These are phyloP conservation scores for Tetradesmus obliquus DNA, from an alignment of 139 green algal genomes.

Conservation along the genomic window DNA sequence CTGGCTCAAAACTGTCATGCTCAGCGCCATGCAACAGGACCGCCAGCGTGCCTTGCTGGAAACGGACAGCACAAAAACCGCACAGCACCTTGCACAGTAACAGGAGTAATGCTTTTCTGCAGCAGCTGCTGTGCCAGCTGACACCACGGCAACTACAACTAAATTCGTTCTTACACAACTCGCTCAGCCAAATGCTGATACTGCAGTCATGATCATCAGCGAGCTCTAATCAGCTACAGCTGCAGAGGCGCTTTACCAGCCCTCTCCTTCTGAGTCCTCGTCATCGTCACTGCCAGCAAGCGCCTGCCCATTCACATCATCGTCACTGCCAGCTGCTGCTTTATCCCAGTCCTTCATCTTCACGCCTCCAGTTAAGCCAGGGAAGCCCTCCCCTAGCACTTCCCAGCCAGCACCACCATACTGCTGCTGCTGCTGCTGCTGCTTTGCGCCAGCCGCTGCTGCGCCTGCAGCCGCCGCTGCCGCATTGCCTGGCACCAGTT, in stretches of 20 bases:
- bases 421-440: conserved; percentile 31
- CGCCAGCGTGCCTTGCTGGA: too few species aligned
- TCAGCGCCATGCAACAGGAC: background rate
- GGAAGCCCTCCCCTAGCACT: conserved; percentile 79
- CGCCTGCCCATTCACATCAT: conserved; percentile 37
- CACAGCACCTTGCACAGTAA: background rate
- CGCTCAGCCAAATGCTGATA: background rate
- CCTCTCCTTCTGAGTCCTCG: conserved; percentile 10
- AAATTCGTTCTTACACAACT: background rate
- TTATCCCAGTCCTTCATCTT: conserved; percentile 95
- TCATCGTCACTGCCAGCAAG: conserved; percentile 32
- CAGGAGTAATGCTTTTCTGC: background rate
- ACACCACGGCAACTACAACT: background rate
- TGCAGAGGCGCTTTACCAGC: background rate
- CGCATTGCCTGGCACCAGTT: background rate
- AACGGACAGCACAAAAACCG: too few species aligned
- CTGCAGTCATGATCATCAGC: background rate
- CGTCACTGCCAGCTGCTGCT: conserved; percentile 48
- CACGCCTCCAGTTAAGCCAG: conserved; percentile 63
- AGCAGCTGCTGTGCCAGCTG: background rate
- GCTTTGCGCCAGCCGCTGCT: background rate
- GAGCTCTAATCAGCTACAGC: background rate
- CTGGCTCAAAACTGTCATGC: background rate
- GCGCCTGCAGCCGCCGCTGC: conserved; percentile 1
- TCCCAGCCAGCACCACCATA: conserved; percentile 67